Percentiles rank a stretch among this genome's conserved stretches.
Evolutionary conservation across 805 yeast species (phyloP).

Genomic region (Myxozyma monticola): DNA sequence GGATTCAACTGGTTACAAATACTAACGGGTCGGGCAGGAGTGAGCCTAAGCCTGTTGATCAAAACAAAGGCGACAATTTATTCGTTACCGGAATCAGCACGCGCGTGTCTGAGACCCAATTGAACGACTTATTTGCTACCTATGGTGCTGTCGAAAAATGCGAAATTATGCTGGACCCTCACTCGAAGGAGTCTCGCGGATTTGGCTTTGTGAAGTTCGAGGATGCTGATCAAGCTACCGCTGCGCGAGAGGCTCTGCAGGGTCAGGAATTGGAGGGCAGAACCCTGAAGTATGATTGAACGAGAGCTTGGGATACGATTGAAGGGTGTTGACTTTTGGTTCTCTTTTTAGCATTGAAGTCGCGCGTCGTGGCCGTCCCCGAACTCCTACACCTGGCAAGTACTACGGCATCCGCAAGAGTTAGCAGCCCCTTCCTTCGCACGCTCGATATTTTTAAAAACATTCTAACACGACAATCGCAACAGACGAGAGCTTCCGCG

Average conservation of each 20-base stretch:
- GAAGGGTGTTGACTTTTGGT: not conserved
- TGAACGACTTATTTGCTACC: constrained; percentile 37
- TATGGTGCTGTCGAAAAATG: constrained; percentile 38
- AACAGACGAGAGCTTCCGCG: constrained; percentile 2
- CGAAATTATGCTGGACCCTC: constrained; percentile 51
- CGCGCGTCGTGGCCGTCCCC: constrained; percentile 45
- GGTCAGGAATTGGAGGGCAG: constrained; percentile 46
- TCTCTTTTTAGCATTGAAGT: constrained; percentile 41
- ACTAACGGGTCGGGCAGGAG: not conserved
- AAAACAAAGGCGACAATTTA: constrained; percentile 38
- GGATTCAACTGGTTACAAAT: not conserved
- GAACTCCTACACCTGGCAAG: constrained; percentile 44
- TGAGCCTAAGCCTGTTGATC: not conserved
- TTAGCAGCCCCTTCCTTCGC: no score
- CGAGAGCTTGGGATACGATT: not conserved
- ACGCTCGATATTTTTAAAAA: no score
- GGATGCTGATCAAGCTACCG: constrained; percentile 44
- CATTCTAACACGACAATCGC: no score
- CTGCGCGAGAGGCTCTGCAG: constrained; percentile 48
- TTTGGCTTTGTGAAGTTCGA: constrained; percentile 54
- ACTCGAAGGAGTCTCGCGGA: constrained; percentile 49
- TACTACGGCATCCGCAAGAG: constrained; percentile 37
- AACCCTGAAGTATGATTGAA: constrained; percentile 36
- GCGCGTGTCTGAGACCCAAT: constrained; percentile 37
- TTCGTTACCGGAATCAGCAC: constrained; percentile 40